Evolutionary conservation across 2,329 filamentous ascomycete species (phyloP).

Genomic region (Gnomoniopsis smithogilvyi): DNA sequence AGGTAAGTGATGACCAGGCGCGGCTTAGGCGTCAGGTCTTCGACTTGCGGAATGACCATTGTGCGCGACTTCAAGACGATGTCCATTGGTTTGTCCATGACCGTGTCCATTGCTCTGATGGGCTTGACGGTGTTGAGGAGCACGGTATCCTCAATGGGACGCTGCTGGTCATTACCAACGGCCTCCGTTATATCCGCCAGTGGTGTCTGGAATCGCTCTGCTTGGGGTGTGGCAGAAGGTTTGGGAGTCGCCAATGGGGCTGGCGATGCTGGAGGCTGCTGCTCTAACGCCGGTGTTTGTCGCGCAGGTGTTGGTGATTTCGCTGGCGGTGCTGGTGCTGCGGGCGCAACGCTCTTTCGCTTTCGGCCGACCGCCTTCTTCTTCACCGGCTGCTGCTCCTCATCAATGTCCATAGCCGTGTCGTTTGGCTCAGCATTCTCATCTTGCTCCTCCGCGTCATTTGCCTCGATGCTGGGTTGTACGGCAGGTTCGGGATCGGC

Average conservation of each 20-base stretch:
- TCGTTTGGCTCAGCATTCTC: slow-evolving; percentile 27
- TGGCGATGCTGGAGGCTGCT: slow-evolving; percentile 29
- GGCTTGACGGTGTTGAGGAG: slow-evolving; percentile 57
- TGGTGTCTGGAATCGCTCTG: slow-evolving; percentile 53
- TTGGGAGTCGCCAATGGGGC: slow-evolving; percentile 42
- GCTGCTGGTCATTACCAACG: slow-evolving; percentile 60
- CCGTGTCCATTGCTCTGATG: slow-evolving; percentile 71
- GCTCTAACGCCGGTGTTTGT: slow-evolving; percentile 31
- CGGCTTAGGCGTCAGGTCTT: slow-evolving; percentile 73
- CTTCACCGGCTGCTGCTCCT: slow-evolving; percentile 23
- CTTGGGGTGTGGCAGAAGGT: slow-evolving; percentile 54
- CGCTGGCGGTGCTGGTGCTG: slow-evolving; percentile 25
- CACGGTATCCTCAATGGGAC: slow-evolving; percentile 43
- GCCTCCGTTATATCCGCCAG: slow-evolving; percentile 71
- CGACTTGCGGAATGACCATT: slow-evolving; percentile 62
- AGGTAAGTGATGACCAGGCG: slow-evolving; percentile 92
- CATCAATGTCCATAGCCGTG: slow-evolving; percentile 28
- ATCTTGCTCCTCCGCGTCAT: slow-evolving; percentile 28
- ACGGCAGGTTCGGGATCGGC: slow-evolving; percentile 10
- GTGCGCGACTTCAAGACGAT: slow-evolving; percentile 86
- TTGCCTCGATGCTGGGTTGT: slow-evolving; percentile 29
- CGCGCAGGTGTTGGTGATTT: slow-evolving; percentile 26
- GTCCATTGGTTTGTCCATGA: slow-evolving; percentile 87
- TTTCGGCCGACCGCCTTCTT: slow-evolving; percentile 58
- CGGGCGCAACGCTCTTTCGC: slow-evolving; percentile 57